Conservation (phyloP, 73 alveolate genomes). For the Paramecium sexaurelia region DNA sequence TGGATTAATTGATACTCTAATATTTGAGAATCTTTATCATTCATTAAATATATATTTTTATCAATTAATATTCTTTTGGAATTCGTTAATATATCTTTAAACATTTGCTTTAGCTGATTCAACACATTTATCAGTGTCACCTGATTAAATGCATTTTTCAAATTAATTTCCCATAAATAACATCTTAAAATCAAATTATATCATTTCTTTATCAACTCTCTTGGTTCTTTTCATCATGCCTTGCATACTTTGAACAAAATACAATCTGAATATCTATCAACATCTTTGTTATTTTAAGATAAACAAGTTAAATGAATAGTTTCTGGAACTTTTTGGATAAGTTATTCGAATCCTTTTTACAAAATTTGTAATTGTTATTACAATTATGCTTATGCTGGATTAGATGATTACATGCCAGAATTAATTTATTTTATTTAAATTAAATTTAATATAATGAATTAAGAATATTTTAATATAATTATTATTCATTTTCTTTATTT, state of each 20-base stretch:
- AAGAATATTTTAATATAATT: neutral
- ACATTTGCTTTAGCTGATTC: neutral
- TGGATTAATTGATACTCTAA: neutral
- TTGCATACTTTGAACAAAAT: neutral
- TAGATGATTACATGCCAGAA: neutral
- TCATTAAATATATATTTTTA: neutral
- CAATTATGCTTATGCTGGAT: neutral
- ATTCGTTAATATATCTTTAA: constrained; percentile 6
- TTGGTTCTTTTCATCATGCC: constrained; percentile 27
- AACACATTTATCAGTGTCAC: neutral
- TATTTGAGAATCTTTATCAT: neutral
- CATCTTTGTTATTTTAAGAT: neutral
- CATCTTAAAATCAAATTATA: constrained; percentile 25
- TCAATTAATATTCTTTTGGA: neutral
- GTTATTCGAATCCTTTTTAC: constrained; percentile 12
- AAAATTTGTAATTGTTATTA: neutral
- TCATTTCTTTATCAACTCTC: neutral
- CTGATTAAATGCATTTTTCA: constrained; percentile 28
- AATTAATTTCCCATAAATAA: neutral
- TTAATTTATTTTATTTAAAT: neutral
- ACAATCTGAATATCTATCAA: constrained; percentile 25
- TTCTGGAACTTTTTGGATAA: constrained; percentile 13
- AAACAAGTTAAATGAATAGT: neutral
- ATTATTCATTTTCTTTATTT: neutral
- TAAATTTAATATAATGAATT: neutral